phyloP scores from a whole-genome alignment of 2,329 filamentous ascomycete species.

The Venturia nashicola region DNA sequence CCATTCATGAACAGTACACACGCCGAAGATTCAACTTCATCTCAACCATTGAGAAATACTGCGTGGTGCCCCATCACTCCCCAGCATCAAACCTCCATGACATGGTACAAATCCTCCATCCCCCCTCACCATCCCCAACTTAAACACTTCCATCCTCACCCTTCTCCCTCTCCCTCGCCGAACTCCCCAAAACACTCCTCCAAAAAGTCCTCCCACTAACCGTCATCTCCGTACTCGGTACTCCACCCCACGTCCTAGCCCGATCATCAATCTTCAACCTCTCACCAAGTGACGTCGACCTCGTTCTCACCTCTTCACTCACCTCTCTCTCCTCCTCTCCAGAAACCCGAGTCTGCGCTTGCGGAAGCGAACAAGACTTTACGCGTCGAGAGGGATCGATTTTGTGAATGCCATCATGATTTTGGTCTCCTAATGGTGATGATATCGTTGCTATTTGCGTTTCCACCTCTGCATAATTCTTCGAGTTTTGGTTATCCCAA shows the following conservation, averaged over 20 bases:
- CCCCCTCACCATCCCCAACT: not conserved
- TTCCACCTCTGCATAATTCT: too few relatives aligned
- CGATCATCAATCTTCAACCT: not conserved
- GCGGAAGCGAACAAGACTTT: not conserved
- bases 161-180: not conserved
- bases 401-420: not conserved
- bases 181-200: constrained; percentile 2
- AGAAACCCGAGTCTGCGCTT: not conserved
- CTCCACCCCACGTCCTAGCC: not conserved
- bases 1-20: too few relatives aligned
- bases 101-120: too few relatives aligned
- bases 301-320: not conserved
- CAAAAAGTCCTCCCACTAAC: not conserved
- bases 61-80: too few relatives aligned
- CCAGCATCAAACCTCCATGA: not conserved
- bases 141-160: not conserved
- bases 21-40: too few relatives aligned
- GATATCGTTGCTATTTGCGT: not conserved
- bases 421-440: not conserved
- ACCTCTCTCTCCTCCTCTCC: not conserved
- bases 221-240: not conserved
- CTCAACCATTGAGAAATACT: too few relatives aligned
- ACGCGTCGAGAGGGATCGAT: not conserved
- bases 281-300: not conserved
- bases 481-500: too few relatives aligned